Evolutionary conservation across 164 flowering plant species (phyloP), one percentile per base, ranked within the genome.

Genomic region (Stephania japonica): DNA sequence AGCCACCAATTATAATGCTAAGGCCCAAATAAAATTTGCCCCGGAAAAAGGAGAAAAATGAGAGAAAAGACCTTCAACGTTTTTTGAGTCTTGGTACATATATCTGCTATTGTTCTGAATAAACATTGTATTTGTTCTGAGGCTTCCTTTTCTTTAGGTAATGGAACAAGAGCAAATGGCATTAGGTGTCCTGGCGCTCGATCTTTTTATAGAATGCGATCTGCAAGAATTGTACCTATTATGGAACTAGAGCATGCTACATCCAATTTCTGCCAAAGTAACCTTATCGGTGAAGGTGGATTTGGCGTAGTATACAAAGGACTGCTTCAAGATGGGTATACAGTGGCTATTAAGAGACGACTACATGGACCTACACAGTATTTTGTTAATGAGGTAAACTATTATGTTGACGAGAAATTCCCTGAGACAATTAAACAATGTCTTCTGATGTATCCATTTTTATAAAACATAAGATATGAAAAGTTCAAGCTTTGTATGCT

Each of bases 231-330:
- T 27, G 19, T 86, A 23, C 67, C 81, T 6, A 73, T 80, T 3
- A 12, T 26, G 32, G 87, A 86, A 70, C 79, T 86, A 72, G 81
- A 82, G 76, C 79, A 68, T 69, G 86, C 89, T 72, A 86, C 89
- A 14, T 68, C 70, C 75, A 75, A 77, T 68, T 86, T 86, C 73
- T 82, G 79, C 47, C 78, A 53, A 43, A 81, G 59, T 79, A 83
- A 85, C 71, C 41, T 85, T 70, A 78, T 86, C 14, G 89, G 87
- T 69, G 84, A 83, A 79, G 85, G 87, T 69, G 76, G 78, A 43
- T 84, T 86, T 68, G 88, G 88, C 72, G 75, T 76, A 50, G 85
- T 78, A 12, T 83, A 84, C 72, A 85, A 79, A 73, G 89, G 87
- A 61, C 56, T 86, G 72, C 87, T 86, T 77, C 84, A 76, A 70